A percentile compares a stretch with the other conserved stretches of the same genome.
These are phyloP conservation scores for Globisporangium cylindrosporum DNA, from an alignment of 352 stramenopile species.

Conservation along the genomic window DNA sequence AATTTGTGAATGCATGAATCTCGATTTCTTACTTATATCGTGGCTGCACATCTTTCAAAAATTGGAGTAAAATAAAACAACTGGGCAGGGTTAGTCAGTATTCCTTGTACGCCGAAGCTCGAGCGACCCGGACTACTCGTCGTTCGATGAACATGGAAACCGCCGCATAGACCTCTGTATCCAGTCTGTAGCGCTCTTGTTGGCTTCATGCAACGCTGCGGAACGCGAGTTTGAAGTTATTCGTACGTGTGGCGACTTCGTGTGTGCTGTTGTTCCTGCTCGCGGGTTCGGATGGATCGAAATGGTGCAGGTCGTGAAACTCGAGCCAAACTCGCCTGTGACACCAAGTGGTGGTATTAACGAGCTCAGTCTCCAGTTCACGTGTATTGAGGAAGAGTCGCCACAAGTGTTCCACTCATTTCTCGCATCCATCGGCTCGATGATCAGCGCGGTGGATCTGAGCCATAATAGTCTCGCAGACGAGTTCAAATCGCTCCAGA, in stretches of 20 bases:
- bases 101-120: no score
- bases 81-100: no score
- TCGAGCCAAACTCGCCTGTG: not conserved
- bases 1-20: no score
- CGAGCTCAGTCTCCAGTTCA: not conserved
- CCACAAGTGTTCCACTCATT: not conserved
- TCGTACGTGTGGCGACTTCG: not conserved
- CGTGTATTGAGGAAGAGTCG: not conserved
- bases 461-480: not conserved
- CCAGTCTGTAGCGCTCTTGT: no score
- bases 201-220: no score
- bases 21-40: no score
- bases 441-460: not conserved
- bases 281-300: constrained; percentile 37
- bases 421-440: not conserved
- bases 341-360: not conserved
- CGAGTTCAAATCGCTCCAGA: not conserved
- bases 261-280: constrained; percentile 18
- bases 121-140: no score
- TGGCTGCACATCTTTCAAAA: no score
- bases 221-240: not conserved
- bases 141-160: no score
- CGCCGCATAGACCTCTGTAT: no score
- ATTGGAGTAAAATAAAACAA: no score
- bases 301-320: not conserved